A percentile compares a stretch with the other conserved stretches of the same genome.
Conservation (phyloP, 768 basidiomycete genomes). For the Rhizopogon vesiculosus region DNA sequence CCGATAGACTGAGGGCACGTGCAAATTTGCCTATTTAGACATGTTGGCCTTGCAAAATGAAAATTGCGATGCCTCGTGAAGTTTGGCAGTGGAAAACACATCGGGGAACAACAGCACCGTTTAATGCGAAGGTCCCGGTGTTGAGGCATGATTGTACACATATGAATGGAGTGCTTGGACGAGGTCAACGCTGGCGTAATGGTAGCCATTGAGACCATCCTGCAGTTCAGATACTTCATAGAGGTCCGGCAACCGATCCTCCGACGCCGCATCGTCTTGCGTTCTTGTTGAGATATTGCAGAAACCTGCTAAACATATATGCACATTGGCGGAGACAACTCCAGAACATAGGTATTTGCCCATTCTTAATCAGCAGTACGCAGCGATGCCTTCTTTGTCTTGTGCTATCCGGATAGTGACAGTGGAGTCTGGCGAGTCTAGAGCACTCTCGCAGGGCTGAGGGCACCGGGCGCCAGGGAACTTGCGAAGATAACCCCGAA, state of each 20-base stretch:
- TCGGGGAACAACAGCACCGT: slow-evolving; percentile 27
- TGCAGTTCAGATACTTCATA: slow-evolving; percentile 61
- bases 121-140: slow-evolving; percentile 29
- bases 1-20: slow-evolving; percentile 31
- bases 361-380: no score
- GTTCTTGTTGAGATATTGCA: no score
- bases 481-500: no score
- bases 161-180: slow-evolving; percentile 40
- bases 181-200: slow-evolving; percentile 57
- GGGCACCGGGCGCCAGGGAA: no score
- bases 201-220: slow-evolving; percentile 41
- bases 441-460: no score
- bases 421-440: no score
- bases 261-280: no score
- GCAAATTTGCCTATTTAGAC: slow-evolving; percentile 39
- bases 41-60: slow-evolving; percentile 40
- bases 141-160: not conserved
- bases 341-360: no score
- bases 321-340: no score
- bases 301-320: no score
- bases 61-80: slow-evolving; percentile 27
- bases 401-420: no score
- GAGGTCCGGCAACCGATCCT: slow-evolving; percentile 40
- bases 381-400: no score
- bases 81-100: slow-evolving; percentile 20